These are phyloP conservation scores for Xanthoconium purpureum DNA, from an alignment of 768 basidiomycete species.

Conservation along the genomic window DNA sequence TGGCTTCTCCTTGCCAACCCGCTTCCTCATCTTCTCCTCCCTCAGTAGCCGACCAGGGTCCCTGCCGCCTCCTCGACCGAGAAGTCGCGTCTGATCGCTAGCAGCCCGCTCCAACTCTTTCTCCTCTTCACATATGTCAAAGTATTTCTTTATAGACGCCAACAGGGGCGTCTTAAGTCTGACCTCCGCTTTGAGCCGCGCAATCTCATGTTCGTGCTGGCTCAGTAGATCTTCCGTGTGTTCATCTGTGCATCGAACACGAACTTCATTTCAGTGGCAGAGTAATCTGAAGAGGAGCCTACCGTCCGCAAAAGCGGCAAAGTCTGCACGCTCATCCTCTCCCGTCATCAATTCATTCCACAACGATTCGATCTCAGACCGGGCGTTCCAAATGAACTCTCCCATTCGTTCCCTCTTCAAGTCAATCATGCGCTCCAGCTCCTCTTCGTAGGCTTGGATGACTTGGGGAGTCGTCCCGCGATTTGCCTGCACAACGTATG, in stretches of 20 bases:
- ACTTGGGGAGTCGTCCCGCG: constrained; percentile 78
- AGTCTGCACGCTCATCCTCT: constrained; percentile 77
- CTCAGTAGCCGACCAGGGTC: constrained; percentile 84
- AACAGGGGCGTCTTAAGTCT: constrained; percentile 74
- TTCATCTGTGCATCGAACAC: constrained; percentile 51
- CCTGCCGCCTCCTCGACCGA: constrained; percentile 69
- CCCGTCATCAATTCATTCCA: constrained; percentile 88
- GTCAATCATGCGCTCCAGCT: constrained; percentile 86
- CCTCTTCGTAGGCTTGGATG: constrained; percentile 81
- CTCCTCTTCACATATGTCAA: constrained; percentile 87
- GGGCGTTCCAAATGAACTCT: constrained; percentile 75
- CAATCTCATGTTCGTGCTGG: constrained; percentile 84
- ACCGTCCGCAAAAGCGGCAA: constrained; percentile 85
- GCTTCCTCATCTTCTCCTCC: constrained; percentile 97
- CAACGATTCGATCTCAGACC: constrained; percentile 73
- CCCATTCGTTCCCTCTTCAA: constrained; percentile 86
- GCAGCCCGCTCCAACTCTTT: constrained; percentile 81
- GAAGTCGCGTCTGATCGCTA: constrained; percentile 75
- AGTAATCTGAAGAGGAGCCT: constrained; percentile 17
- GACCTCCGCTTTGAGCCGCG: constrained; percentile 78
- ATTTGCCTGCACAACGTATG: constrained; percentile 35
- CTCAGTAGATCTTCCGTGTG: constrained; percentile 84
- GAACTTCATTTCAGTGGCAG: background rate
- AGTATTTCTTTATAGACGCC: constrained; percentile 78
- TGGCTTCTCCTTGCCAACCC: constrained; percentile 90